Evolutionary conservation across 2,329 filamentous ascomycete species (phyloP), one percentile per base, ranked within the genome.

Genomic region (Aureobasidium subglaciale): DNA sequence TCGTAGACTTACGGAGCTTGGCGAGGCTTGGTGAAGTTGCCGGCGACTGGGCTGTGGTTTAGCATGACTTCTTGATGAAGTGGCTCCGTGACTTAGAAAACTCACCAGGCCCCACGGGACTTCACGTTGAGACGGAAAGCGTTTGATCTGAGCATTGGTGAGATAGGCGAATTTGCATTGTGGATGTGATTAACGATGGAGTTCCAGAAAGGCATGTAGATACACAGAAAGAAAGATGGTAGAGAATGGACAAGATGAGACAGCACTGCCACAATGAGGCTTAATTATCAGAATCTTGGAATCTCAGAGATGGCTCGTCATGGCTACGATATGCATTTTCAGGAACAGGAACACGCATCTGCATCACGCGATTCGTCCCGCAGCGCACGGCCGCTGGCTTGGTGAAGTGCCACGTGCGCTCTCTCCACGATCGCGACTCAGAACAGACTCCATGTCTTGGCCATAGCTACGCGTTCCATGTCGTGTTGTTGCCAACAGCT

Each of bases 261-360:
- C n/a, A 30, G 27, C 42, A 45, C 42, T 45, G 42, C 42, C 42
- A 45, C 42, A 16, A 30, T 20, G 27, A 45, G 42, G 27, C 16
- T 45, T 7, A 29, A 20, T 27, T 24, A 29, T 7, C 25, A 29
- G 25, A 24, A 27, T 45, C 25, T 32, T 30, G 11, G 25, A 22
- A 22, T 2, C 8, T 29, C 37, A 18, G 10, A 37, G 24, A 20
- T 27, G 11, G 25, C 25, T 52, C 48, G 48, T 52, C 48, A 52
- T 52, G 48, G 48, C 48, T 52, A 52, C 48, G 48, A 52, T 52
- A 52, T 52, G 48, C 34, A 11, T 52, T 40, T 27, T 22, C 45
- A 37, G 27, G 27, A 32, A 22, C 30, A 34, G 43, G 43, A 46
- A 24, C n/a, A 34, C 29, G 30, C 43, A 48, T 35, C 29, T 16